Evolutionary conservation across 345 rosid species (phyloP).

Genomic region (Mangifera indica): DNA sequence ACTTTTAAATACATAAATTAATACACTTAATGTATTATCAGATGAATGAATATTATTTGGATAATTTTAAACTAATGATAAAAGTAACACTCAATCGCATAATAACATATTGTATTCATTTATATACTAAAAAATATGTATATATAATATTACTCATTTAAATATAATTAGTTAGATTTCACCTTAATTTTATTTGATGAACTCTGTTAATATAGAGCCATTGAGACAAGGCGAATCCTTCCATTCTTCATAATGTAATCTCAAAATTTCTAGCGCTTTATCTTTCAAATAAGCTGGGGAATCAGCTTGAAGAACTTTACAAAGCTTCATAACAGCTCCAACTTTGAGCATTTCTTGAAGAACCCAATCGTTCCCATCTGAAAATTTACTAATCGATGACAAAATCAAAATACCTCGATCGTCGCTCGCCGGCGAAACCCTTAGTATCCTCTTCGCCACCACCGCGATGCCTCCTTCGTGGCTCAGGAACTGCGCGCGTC

Average conservation of each 20-base stretch:
- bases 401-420: slow-evolving; percentile 60
- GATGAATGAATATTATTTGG: too few species aligned
- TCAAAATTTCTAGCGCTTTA: slow-evolving; percentile 51
- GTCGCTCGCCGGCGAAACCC: slow-evolving; percentile 47
- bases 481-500: slow-evolving; percentile 55
- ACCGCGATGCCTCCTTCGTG: slow-evolving; percentile 60
- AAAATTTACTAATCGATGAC: slow-evolving; percentile 41
- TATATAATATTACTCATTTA: too few species aligned
- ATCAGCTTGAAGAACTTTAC: slow-evolving; percentile 42
- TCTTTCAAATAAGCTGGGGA: slow-evolving; percentile 46
- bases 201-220: slow-evolving; percentile 30
- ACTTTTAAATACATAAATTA: too few species aligned
- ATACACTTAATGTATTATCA: too few species aligned
- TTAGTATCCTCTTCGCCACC: slow-evolving; percentile 51
- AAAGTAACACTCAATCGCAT: too few species aligned
- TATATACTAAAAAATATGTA: too few species aligned
- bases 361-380: slow-evolving; percentile 44
- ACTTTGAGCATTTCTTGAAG: slow-evolving; percentile 58
- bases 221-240: slow-evolving; percentile 56
- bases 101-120: too few species aligned
- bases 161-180: background rate
- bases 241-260: slow-evolving; percentile 52
- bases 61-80: too few species aligned
- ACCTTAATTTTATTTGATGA: background rate
- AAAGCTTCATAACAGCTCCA: slow-evolving; percentile 62